Base-by-base conservation (phyloP, 2,329 filamentous ascomycete genomes). In the Pseudonectria foliicola region DNA sequence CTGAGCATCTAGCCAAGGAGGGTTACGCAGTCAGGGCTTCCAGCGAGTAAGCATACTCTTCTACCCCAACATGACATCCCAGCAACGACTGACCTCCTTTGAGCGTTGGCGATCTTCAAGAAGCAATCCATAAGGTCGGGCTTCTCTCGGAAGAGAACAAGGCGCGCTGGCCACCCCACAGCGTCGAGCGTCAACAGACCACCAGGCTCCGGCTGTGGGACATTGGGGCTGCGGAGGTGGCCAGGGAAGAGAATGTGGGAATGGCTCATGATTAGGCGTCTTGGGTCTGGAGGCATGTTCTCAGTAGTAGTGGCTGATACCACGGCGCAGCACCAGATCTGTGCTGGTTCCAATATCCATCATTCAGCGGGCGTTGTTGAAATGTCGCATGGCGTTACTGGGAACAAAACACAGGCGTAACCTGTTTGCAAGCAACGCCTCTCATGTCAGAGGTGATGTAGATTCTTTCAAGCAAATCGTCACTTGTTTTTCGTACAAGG, bases 1-100 rank as follows among this genome's bases (percentile, higher is more conserved):
- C 90, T 1, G 69, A 79, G 32, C 80, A 85, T 46, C 72, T 96
- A 37, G 75, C 82, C 23, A 64, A 69, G 15, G 76, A 86, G 46
- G 81, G 82, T 15, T 94, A 93, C 61, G 77, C 86, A 3, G 70
- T 89, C n/a, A 72, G 80, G 49, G 84, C 82, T 10, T 66, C 70
- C 34, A 63, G 86, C 27, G 68, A 73, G 82, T 87, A 70, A 36
- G 72, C 55, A n/a, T 24, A 7, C 18, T 24, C 16, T 13, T 6
- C 12, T 7, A 15, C 4, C 11, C 3, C 8, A 2, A 12, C 15
- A 11, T 10, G 4, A 15, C 31, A 11, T n/a, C 6, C 2, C 12
- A 12, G 12, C 3, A 11, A 3, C 16, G 27, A 8, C 32, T 43
- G 4, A 46, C 25, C 26, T 2, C 4, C 0, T 6, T 15, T 10